A percentile compares a stretch with the other conserved stretches of the same genome.
These are phyloP conservation scores for Paraconiothyrium brasiliense DNA, from an alignment of 2,329 filamentous ascomycete genomes.

Conservation along the genomic window DNA sequence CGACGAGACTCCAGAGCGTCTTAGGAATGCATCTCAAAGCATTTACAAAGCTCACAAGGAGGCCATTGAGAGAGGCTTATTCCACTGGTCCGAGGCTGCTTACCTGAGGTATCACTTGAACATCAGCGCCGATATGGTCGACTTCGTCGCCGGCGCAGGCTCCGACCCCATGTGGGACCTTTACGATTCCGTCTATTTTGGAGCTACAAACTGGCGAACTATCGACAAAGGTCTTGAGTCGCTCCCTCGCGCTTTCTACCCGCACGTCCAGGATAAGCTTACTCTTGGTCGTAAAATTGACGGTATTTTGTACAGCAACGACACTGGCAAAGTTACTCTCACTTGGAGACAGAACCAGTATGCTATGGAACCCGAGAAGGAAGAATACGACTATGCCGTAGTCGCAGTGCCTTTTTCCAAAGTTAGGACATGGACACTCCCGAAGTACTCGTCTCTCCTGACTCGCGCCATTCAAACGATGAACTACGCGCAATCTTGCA, in stretches of 20 bases:
- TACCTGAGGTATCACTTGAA: conserved; percentile 69
- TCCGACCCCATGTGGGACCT: conserved; percentile 62
- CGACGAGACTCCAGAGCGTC: conserved; percentile 29
- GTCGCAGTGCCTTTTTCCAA: conserved; percentile 71
- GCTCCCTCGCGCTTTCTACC: conserved; percentile 70
- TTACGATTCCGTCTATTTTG: conserved; percentile 66
- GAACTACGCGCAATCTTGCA: conserved; percentile 62
- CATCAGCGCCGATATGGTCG: conserved; percentile 63
- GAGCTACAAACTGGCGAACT: conserved; percentile 68
- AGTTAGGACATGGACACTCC: conserved; percentile 69
- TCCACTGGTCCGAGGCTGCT: conserved; percentile 71
- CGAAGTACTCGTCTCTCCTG: conserved; percentile 61
- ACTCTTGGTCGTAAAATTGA: conserved; percentile 67
- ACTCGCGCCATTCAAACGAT: conserved; percentile 57
- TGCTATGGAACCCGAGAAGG: conserved; percentile 54
- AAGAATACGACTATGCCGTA: conserved; percentile 73
- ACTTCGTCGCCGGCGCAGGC: conserved; percentile 48
- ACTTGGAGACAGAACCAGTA: conserved; percentile 63
- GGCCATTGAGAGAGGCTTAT: conserved; percentile 64
- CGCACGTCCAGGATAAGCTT: conserved; percentile 66
- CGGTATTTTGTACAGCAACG: conserved; percentile 63
- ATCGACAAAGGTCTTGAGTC: conserved; percentile 70
- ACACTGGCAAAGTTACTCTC: conserved; percentile 64
- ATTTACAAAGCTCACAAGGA: conserved; percentile 64
- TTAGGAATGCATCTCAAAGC: conserved; percentile 56